Base-by-base conservation (phyloP, 805 yeast species). In the Candida broadrunensis region DNA sequence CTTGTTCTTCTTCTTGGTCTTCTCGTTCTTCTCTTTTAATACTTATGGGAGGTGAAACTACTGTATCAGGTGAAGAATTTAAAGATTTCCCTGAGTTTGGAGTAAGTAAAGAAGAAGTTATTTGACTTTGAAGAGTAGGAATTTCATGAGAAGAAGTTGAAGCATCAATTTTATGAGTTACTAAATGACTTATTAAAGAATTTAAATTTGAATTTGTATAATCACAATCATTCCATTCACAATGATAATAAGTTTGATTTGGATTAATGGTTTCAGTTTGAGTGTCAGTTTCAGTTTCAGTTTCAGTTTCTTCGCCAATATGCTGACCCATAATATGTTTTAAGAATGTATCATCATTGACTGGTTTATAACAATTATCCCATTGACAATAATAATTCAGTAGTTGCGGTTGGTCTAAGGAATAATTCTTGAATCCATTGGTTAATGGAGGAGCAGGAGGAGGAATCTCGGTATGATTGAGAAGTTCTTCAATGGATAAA, bases 211-310 rank as follows among this genome's bases (percentile, higher is more conserved):
- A 56, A 21, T 84, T 72, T 16, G 67, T 65, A 54, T 72, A 86
- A 33, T 74, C 64, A 70, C 97, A 89, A 39, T 80, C 73, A 41
- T 69, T 63, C 96, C 96, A 88, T 53, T 81, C 88, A 65, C 97
- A 89, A 36, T 72, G 66, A 37, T 60, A 67, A 9, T 44, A 27
- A 12, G 32, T 31, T 11, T 21, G 13, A 15, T 15, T 29, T 4
- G 32, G 32, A 15, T 33, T 26, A 18, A 23, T 16, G 32, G 41
- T 18, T 38, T 26, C 18, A 33, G 12, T 5, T 6, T 20, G 20
- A 4, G 24, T 25, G 12, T 38, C 38, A 2, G 34, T n/a, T 6
- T 43, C 36, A 20, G 33, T 35, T 16, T 18, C 19, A 8, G n/a
- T 8, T 15, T 18, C 32, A 54, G 78, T 82, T 31, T 70, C 75